Percentiles rank a stretch among this genome's conserved stretches.
These are phyloP conservation scores for Metarhizium anisopliae DNA, from an alignment of 2,329 filamentous ascomycete genomes.

Conservation along the genomic window DNA sequence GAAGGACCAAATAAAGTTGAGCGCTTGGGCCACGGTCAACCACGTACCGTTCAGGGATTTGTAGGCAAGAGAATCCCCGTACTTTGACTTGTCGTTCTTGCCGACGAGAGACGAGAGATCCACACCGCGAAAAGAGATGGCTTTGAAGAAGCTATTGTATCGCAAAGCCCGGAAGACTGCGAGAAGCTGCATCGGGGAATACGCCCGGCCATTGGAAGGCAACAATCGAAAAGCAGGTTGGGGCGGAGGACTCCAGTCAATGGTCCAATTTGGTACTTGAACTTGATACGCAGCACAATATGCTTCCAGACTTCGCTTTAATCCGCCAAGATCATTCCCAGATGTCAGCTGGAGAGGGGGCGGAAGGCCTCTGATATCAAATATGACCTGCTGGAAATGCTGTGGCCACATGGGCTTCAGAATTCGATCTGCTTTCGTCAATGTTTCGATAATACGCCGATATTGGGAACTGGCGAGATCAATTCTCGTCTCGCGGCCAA, in stretches of 20 bases:
- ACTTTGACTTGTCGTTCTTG: slow-evolving; percentile 33
- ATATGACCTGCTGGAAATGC: slow-evolving; percentile 43
- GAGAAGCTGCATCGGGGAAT: slow-evolving; percentile 43
- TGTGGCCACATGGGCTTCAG: slow-evolving; percentile 51
- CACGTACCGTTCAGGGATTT: slow-evolving; percentile 41
- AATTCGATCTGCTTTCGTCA: slow-evolving; percentile 45
- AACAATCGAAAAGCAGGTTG: slow-evolving; percentile 46
- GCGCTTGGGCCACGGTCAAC: neutral
- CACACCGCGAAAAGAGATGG: slow-evolving; percentile 44
- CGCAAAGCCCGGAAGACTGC: slow-evolving; percentile 47
- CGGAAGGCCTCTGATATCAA: slow-evolving; percentile 42
- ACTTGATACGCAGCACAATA: slow-evolving; percentile 45
- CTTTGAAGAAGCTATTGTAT: slow-evolving; percentile 52
- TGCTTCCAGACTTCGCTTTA: slow-evolving; percentile 45
- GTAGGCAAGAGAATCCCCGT: slow-evolving; percentile 39
- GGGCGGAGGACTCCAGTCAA: slow-evolving; percentile 31
- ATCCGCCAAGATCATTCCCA: slow-evolving; percentile 45
- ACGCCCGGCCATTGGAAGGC: slow-evolving; percentile 28
- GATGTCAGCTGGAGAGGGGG: slow-evolving; percentile 44
- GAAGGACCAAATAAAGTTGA: neutral
- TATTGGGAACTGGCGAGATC: slow-evolving; percentile 47
- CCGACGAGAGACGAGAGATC: slow-evolving; percentile 33
- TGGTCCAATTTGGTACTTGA: slow-evolving; percentile 41
- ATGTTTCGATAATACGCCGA: slow-evolving; percentile 42
- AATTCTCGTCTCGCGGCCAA: slow-evolving; percentile 33